phyloP scores from a whole-genome alignment of 495 filamentous ascomycete genomes.

The Cairneyella variabilis region DNA sequence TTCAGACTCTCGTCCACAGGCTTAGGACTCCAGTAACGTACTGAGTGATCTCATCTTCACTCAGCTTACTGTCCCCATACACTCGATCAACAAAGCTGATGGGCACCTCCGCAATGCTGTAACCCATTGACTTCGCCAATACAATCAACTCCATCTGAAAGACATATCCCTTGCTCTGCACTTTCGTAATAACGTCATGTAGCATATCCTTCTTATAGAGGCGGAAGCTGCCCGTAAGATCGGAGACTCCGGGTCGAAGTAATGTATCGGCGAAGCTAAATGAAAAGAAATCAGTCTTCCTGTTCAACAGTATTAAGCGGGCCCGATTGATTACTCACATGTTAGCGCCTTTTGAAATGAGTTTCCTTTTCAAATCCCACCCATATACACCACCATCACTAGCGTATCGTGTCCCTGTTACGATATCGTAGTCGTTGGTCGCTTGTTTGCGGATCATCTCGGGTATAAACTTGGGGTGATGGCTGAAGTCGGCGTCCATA shows the following conservation, averaged over 20 bases:
- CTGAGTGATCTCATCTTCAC: constrained; percentile 93
- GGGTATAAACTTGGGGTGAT: constrained; percentile 95
- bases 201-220: constrained; percentile 89
- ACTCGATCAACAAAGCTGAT: constrained; percentile 95
- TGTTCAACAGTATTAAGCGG: neutral
- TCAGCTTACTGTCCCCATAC: constrained; percentile 93
- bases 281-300: constrained; percentile 10
- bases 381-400: constrained; percentile 90
- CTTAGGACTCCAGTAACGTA: constrained; percentile 90
- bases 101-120: constrained; percentile 84
- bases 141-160: constrained; percentile 97
- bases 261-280: constrained; percentile 77
- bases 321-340: constrained; percentile 43
- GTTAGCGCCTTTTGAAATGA: constrained; percentile 88
- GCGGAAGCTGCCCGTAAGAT: constrained; percentile 90
- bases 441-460: constrained; percentile 66
- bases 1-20: constrained; percentile 89
- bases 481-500: constrained; percentile 99
- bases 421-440: constrained; percentile 76
- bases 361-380: constrained; percentile 96
- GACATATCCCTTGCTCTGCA: constrained; percentile 91
- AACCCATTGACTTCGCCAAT: constrained; percentile 89
- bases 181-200: constrained; percentile 83
- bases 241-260: constrained; percentile 90
- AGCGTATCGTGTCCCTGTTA: constrained; percentile 92